These are phyloP conservation scores for Cutaneotrichosporon cavernicola DNA, from an alignment of 1,284 basidiomycete species.

Conservation along the genomic window DNA sequence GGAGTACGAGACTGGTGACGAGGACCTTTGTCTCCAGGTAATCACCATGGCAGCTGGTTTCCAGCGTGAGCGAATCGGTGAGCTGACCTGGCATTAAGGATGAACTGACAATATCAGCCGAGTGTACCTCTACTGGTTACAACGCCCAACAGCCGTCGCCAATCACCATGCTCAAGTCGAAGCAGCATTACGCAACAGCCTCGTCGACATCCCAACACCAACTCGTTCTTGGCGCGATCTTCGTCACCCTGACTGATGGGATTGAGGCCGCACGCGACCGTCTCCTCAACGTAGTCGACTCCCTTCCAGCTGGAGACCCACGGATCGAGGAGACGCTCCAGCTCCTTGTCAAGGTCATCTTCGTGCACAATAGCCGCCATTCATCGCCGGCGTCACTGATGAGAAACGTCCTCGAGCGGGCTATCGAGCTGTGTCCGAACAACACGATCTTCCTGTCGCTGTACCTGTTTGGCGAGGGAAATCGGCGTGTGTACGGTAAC, in stretches of 20 bases:
- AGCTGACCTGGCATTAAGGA: background rate
- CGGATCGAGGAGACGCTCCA: constrained; percentile 51
- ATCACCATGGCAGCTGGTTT: constrained; percentile 33
- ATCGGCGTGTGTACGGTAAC: constrained; percentile 52
- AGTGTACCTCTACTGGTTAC: constrained; percentile 7
- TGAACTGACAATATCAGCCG: constrained; percentile 4
- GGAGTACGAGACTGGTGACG: constrained; percentile 59
- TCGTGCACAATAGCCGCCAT: constrained; percentile 39
- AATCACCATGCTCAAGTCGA: constrained; percentile 38
- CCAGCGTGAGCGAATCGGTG: constrained; percentile 21
- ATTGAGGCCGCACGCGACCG: constrained; percentile 27
- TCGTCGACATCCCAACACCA: constrained; percentile 19
- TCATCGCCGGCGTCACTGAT: constrained; percentile 40
- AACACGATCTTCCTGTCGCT: constrained; percentile 55
- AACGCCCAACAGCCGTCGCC: constrained; percentile 8
- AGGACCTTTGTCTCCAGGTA: constrained; percentile 33
- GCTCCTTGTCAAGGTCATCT: constrained; percentile 47
- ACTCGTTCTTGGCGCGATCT: constrained; percentile 38
- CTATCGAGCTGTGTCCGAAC: constrained; percentile 51
- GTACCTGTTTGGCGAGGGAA: constrained; percentile 52
- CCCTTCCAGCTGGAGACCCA: constrained; percentile 24
- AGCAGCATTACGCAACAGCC: constrained; percentile 27
- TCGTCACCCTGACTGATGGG: constrained; percentile 32
- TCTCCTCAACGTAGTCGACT: constrained; percentile 21
- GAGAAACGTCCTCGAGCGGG: constrained; percentile 49